Conservation (phyloP, 2,329 filamentous ascomycete genomes). For the Hymenoscyphus infarciens region DNA sequence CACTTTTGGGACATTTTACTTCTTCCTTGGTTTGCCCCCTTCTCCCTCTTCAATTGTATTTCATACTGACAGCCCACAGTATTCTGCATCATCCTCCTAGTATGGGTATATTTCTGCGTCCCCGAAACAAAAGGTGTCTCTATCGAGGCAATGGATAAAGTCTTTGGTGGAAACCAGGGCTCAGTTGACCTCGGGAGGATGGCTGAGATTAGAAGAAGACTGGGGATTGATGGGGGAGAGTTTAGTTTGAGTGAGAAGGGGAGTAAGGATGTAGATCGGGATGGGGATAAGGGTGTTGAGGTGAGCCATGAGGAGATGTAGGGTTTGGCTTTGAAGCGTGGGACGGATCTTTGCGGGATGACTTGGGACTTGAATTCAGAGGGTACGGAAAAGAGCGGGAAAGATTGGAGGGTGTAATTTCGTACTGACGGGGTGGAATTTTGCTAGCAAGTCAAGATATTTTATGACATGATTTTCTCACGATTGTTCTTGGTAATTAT, state of each 20-base stretch:
- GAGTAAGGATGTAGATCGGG: background rate
- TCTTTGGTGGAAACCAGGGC: slow-evolving; percentile 42
- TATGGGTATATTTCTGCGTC: slow-evolving; percentile 41
- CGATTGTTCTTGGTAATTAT: background rate
- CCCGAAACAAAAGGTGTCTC: slow-evolving; percentile 49
- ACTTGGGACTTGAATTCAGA: background rate
- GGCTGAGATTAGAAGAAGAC: slow-evolving; percentile 27
- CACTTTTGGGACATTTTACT: slow-evolving; percentile 44
- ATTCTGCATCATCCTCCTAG: slow-evolving; percentile 42
- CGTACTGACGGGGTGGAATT: no score
- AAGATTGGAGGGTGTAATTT: no score
- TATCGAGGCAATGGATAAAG: slow-evolving; percentile 47
- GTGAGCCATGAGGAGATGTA: background rate
- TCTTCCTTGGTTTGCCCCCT: slow-evolving; percentile 37
- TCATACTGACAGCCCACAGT: slow-evolving; percentile 39
- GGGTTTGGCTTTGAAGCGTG: background rate
- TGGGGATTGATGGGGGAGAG: background rate
- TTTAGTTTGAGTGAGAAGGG: background rate
- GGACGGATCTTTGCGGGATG: background rate
- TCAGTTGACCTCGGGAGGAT: slow-evolving; percentile 30
- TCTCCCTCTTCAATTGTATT: background rate
- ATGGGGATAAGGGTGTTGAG: background rate
- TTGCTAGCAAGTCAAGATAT: no score
- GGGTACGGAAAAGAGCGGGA: background rate
- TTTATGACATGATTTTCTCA: background rate